A percentile compares a stretch with the other conserved stretches of the same genome.
Evolutionary conservation across 306 rosid genomes (phyloP).

Genomic region (Lathyrus tuberosus): DNA sequence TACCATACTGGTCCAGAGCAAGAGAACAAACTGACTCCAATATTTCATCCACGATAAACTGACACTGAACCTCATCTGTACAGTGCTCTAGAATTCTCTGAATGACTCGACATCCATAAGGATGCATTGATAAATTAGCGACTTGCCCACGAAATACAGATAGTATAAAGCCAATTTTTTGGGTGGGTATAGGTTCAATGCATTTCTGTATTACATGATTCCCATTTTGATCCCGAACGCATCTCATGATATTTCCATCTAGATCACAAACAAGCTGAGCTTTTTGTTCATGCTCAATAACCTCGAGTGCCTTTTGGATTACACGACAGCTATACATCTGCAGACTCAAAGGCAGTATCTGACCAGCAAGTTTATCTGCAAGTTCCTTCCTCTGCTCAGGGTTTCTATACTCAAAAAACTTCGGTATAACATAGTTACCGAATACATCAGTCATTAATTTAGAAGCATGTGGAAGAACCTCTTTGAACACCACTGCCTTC

Average conservation of each 20-base stretch:
- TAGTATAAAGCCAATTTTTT: conserved; percentile 51
- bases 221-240: conserved; percentile 69
- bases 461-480: no score
- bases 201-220: conserved; percentile 74
- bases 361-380: conserved; percentile 51
- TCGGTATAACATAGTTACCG: conserved; percentile 60
- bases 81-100: no score
- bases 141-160: no score
- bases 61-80: no score
- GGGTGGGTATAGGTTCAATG: conserved; percentile 59
- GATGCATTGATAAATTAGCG: no score
- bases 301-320: conserved; percentile 60
- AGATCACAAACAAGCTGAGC: conserved; percentile 61
- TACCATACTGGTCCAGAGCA: no score
- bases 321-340: conserved; percentile 68
- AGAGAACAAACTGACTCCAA: no score
- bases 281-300: conserved; percentile 61
- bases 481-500: no score
- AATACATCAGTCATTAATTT: no score
- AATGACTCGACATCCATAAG: no score
- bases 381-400: conserved; percentile 51
- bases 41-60: no score
- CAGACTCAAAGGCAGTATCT: conserved; percentile 56
- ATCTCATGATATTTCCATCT: conserved; percentile 64
- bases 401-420: conserved; percentile 62